Percentiles rank a stretch among this genome's conserved stretches.
phyloP scores from a whole-genome alignment of 768 basidiomycete genomes.

The Austroboletus eburneus region DNA sequence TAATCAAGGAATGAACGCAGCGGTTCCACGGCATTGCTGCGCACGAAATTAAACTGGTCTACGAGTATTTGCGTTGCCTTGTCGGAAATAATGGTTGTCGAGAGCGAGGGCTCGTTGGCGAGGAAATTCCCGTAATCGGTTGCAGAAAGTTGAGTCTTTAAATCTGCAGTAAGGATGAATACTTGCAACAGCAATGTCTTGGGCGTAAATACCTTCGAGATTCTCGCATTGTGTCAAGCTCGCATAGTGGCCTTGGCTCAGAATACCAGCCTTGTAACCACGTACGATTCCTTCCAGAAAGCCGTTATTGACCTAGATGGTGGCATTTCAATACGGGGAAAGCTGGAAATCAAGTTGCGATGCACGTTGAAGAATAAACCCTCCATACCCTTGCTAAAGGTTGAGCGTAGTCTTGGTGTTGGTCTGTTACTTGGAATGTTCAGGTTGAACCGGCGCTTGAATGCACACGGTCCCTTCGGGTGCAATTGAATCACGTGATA shows the following conservation, averaged over 20 bases:
- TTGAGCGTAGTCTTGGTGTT: constrained; percentile 2
- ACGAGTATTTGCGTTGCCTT: constrained; percentile 94
- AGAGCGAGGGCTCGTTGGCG: constrained; percentile 89
- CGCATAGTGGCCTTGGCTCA: constrained; percentile 85
- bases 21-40: constrained; percentile 87
- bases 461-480: no score
- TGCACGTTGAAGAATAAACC: constrained; percentile 86
- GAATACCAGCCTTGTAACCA: constrained; percentile 91
- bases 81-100: constrained; percentile 94
- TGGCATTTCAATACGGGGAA: constrained; percentile 5
- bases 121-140: constrained; percentile 99
- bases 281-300: constrained; percentile 81
- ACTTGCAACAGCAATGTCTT: not conserved
- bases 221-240: constrained; percentile 97
- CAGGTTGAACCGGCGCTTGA: no score
- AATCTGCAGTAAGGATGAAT: constrained; percentile 52
- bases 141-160: constrained; percentile 90
- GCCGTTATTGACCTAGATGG: constrained; percentile 61
- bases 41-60: constrained; percentile 94
- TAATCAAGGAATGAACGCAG: constrained; percentile 93
- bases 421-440: constrained; percentile 2
- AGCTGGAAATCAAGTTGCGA: not conserved
- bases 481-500: no score
- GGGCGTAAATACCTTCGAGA: constrained; percentile 70
- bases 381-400: constrained; percentile 53